phyloP scores from a whole-genome alignment of 345 rosid species.

The Jatropha curcas region DNA sequence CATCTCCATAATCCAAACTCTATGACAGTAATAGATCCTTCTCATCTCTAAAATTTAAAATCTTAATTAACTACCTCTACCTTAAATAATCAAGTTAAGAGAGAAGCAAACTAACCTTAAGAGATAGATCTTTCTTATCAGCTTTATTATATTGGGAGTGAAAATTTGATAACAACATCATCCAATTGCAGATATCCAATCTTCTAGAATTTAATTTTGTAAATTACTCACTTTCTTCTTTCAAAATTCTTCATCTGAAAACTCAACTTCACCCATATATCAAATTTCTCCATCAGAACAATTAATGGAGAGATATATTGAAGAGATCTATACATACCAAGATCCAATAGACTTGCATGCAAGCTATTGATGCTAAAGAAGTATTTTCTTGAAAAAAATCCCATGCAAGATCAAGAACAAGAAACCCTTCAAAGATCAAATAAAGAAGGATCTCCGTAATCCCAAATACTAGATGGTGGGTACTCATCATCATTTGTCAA shows the following conservation, averaged over 20 bases:
- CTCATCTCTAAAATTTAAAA: background rate
- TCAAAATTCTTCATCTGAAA: background rate
- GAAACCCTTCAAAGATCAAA: slow-evolving; percentile 36
- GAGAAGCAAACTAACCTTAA: background rate
- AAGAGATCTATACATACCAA: background rate
- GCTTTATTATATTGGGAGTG: too few relatives aligned
- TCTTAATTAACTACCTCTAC: background rate
- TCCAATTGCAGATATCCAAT: background rate
- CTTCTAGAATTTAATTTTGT: background rate
- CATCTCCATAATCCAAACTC: slow-evolving; percentile 1
- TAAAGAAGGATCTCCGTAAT: slow-evolving; percentile 54
- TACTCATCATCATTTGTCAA: slow-evolving; percentile 56
- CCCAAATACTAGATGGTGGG: slow-evolving; percentile 56
- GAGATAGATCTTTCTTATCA: background rate
- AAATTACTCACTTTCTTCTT: background rate
- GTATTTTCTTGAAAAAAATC: background rate
- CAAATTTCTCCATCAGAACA: background rate
- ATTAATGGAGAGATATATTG: background rate
- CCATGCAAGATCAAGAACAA: background rate
- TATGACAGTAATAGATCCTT: background rate
- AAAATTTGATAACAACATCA: background rate
- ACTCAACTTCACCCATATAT: background rate
- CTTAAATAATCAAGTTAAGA: background rate
- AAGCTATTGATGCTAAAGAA: background rate
- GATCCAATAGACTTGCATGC: slow-evolving; percentile 12